Evolutionary conservation across 2,329 filamentous ascomycete species (phyloP).

Genomic region (Fusarium aywerte): DNA sequence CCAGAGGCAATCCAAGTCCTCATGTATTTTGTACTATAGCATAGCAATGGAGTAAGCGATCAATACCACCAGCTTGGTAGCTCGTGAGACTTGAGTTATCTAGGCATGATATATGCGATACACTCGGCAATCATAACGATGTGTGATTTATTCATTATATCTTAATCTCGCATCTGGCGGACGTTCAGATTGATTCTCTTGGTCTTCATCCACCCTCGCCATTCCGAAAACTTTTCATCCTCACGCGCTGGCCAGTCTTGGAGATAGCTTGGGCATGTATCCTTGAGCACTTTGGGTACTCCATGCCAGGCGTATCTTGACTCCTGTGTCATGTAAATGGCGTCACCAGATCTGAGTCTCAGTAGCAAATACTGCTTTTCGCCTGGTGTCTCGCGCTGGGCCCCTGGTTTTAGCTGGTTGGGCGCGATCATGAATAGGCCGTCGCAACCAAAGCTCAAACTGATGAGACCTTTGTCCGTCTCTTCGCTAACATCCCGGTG

Average conservation of each 20-base stretch:
- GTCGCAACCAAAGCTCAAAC: conserved; percentile 90
- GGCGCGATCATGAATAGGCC: conserved; percentile 87
- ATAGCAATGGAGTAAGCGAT: conserved; percentile 4
- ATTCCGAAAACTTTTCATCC: conserved; percentile 68
- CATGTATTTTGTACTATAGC: background rate
- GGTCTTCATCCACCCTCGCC: conserved; percentile 87
- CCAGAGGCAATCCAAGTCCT: background rate
- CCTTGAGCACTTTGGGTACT: conserved; percentile 84
- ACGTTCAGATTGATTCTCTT: conserved; percentile 95
- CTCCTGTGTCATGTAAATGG: conserved; percentile 85
- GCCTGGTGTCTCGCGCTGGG: conserved; percentile 36
- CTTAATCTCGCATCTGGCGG: conserved; percentile 80
- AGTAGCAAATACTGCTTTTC: conserved; percentile 67
- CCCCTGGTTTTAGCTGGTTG: conserved; percentile 49
- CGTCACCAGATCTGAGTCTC: conserved; percentile 84
- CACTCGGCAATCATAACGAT: background rate
- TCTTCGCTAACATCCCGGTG: conserved; percentile 94
- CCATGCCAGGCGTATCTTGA: conserved; percentile 95
- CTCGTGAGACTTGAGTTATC: background rate
- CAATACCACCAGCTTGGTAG: background rate
- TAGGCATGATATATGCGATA: background rate
- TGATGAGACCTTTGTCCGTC: conserved; percentile 80
- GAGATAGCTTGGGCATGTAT: conserved; percentile 81
- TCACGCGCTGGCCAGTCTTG: conserved; percentile 74
- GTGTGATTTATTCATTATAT: background rate